Percentiles rank a stretch among this genome's conserved stretches.
phyloP scores from a whole-genome alignment of 164 flowering plant genomes.

The Pachysandra terminalis region DNA sequence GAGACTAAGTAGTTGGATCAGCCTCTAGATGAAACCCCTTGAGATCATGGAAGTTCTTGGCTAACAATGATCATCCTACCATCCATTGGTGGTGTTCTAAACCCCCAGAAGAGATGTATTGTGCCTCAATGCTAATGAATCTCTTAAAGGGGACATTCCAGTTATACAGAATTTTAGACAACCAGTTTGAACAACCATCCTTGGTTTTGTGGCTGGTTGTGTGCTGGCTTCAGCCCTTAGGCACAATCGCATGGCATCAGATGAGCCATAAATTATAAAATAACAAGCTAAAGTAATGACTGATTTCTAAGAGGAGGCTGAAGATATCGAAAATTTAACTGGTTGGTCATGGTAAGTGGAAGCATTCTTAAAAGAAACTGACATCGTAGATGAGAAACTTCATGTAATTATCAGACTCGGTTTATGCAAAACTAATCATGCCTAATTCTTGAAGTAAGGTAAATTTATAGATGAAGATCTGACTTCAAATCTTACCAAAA shows the following conservation, averaged over 20 bases:
- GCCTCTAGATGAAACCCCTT: neutral
- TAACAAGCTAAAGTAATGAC: no score
- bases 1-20: neutral
- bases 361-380: no score
- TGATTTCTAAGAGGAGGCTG: no score
- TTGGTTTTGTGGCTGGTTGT: neutral
- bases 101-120: neutral
- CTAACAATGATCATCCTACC: neutral
- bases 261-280: no score
- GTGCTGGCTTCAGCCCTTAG: neutral
- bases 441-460: neutral
- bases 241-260: no score
- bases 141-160: neutral
- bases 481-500: no score
- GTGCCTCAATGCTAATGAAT: neutral
- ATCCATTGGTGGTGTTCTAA: neutral
- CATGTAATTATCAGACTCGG: neutral
- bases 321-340: no score
- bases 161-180: neutral
- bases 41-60: neutral
- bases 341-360: no score
- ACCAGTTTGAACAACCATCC: neutral
- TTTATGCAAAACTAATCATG: no score
- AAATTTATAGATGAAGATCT: neutral
- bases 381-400: no score